Conservation (phyloP, 2,329 filamentous ascomycete species). For the Ophiostoma sp. region DNA sequence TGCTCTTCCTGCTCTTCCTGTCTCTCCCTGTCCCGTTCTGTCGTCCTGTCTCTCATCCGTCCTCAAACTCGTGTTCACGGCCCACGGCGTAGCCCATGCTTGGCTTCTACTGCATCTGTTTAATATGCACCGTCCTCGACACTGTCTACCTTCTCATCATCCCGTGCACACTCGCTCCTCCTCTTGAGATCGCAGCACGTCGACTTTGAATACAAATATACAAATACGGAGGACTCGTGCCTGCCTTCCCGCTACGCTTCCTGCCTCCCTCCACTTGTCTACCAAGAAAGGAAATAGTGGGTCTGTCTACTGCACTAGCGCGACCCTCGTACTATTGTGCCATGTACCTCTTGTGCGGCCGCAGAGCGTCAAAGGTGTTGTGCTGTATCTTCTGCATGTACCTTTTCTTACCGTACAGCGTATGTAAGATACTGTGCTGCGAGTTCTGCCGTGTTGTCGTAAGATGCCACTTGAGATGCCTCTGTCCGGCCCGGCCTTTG, state of each 20-base stretch:
- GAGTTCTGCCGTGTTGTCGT: neutral
- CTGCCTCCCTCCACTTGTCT: conserved; percentile 16
- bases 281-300: conserved; percentile 22
- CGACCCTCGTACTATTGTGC: conserved; percentile 13
- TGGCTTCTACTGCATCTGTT: too few relatives aligned
- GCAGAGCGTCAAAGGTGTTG: neutral
- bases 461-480: too few relatives aligned
- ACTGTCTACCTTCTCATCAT: neutral
- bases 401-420: conserved; percentile 6
- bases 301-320: conserved; percentile 21
- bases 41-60: too few relatives aligned
- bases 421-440: neutral
- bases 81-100: too few relatives aligned
- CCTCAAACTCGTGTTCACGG: too few relatives aligned
- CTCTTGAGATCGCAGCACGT: neutral
- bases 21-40: neutral
- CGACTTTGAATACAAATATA: neutral
- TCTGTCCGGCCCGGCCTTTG: neutral
- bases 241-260: neutral
- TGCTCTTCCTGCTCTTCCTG: neutral
- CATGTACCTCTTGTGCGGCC: neutral
- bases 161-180: neutral
- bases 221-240: neutral
- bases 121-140: too few relatives aligned
- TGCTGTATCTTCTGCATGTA: neutral